Percentiles rank a stretch among this genome's conserved stretches.
These are phyloP conservation scores for Dactylellina sp. DNA, from an alignment of 2,329 filamentous ascomycete species.

Conservation along the genomic window DNA sequence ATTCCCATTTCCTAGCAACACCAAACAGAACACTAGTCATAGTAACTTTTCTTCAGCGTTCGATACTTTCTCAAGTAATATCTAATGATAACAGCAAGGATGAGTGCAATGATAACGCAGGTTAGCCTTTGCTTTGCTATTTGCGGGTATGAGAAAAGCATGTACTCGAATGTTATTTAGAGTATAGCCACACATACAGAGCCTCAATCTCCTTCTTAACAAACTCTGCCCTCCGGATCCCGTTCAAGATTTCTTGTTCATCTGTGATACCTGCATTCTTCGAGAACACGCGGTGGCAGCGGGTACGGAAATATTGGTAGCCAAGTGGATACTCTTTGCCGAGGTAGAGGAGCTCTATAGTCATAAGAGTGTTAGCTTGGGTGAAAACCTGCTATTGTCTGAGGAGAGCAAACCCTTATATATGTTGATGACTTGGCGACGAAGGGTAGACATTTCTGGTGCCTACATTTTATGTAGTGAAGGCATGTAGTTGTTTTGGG, in stretches of 20 bases:
- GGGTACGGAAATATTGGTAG: constrained; percentile 53
- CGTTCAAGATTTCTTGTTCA: constrained; percentile 31
- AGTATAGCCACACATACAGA: constrained; percentile 49
- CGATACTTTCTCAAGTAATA: constrained; percentile 55
- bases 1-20: too few relatives aligned
- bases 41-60: constrained; percentile 37
- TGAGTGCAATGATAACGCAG: too few relatives aligned
- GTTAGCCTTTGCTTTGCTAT: too few relatives aligned
- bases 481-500: too few relatives aligned
- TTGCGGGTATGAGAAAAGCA: neutral
- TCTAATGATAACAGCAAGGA: constrained; percentile 13
- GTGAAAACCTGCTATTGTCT: too few relatives aligned
- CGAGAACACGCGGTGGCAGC: constrained; percentile 50
- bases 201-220: constrained; percentile 56
- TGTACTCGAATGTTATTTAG: neutral
- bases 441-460: constrained; percentile 37
- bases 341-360: constrained; percentile 53
- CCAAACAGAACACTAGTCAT: too few relatives aligned
- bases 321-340: constrained; percentile 49
- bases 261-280: constrained; percentile 20
- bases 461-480: constrained; percentile 30
- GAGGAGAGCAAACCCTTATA: constrained; percentile 34
- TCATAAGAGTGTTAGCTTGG: too few relatives aligned
- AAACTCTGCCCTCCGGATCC: constrained; percentile 37
- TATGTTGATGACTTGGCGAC: constrained; percentile 33